A percentile compares a stretch with the other conserved stretches of the same genome.
Conservation (phyloP, 306 rosid genomes). For the Pueraria montana region DNA sequence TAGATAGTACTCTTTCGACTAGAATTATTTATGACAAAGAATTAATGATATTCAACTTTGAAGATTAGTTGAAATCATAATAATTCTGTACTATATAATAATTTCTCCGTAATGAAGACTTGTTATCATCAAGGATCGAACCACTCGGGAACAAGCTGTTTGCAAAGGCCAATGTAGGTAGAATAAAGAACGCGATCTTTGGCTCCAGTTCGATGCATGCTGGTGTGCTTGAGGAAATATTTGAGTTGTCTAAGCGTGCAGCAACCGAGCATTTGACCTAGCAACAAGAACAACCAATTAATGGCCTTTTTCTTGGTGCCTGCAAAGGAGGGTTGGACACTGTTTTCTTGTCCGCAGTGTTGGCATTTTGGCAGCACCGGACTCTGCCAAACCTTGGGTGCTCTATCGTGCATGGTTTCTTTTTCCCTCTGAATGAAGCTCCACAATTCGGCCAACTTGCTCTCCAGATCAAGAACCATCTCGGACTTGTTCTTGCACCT, state of each 20-base stretch:
- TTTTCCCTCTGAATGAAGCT: neutral
- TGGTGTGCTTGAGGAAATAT: neutral
- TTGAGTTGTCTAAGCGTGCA: conserved; percentile 41
- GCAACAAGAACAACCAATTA: conserved; percentile 75
- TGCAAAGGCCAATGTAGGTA: neutral
- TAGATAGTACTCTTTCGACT: too few relatives aligned
- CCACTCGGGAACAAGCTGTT: neutral
- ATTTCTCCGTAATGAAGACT: too few relatives aligned
- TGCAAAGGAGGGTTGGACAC: conserved; percentile 50
- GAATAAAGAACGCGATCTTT: neutral
- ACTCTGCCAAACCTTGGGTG: conserved; percentile 52
- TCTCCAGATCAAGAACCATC: conserved; percentile 25
- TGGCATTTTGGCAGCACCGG: conserved; percentile 53
- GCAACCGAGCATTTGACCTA: conserved; percentile 62
- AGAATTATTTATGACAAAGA: too few relatives aligned
- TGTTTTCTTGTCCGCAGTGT: conserved; percentile 48
- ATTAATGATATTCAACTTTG: too few relatives aligned
- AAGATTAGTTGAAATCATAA: too few relatives aligned
- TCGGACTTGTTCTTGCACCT: conserved; percentile 44
- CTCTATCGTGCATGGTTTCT: conserved; percentile 47
- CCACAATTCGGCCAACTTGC: neutral
- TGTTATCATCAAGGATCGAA: neutral
- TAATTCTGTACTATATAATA: too few relatives aligned
- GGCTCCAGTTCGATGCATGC: neutral
- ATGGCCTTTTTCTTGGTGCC: conserved; percentile 46